Base-by-base conservation (phyloP, 345 rosid species). In the Bruguiera sexangula region DNA sequence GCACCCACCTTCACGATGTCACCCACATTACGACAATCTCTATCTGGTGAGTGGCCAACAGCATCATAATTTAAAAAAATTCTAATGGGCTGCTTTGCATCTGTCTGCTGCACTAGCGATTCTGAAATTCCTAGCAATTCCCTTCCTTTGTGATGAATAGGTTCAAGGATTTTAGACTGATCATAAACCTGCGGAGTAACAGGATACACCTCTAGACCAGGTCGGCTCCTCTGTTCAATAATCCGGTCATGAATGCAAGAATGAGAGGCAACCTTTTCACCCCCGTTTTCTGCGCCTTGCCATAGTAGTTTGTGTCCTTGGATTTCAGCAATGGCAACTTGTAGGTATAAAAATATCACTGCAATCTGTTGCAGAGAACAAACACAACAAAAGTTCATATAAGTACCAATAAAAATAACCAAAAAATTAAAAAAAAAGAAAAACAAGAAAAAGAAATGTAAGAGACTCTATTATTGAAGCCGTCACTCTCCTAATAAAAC, bases 201-300 rank as follows among this genome's bases (percentile, higher is more conserved):
- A 0, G 90, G 88, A 78, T 85, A 92, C 5, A 88, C 94, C 77
- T 87, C 85, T 52, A 78, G 88, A 72, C 97, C 96, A 6, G 99
- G 94, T 57, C 89, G 83, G 74, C 81, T 84, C 83, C 99, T 90
- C 80, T 90, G 91, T 68, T 92, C 85, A 69, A 95, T 80, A 76
- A 95, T 95, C 80, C 90, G 88, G 78, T 87, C 99, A 76, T 95
- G 99, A 43, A 95, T 95, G 51, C 99, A 95, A 11, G 99, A 95
- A 79, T 95, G 99, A 19, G 96, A 83, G 20, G 72, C 72, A 60
- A 92, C 65, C 34, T 75, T 77, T 54, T 78, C 82, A 67, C 63
- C 76, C 75, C 79, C 87, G 68, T 79, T 77, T 60, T 79, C 88
- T 56, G 70, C 50, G 69, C 72, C 84, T 55, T 73, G 79, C 79